Conservation (phyloP, 192 early-diverging fungal genomes). For the Funneliformis geosporum region DNA sequence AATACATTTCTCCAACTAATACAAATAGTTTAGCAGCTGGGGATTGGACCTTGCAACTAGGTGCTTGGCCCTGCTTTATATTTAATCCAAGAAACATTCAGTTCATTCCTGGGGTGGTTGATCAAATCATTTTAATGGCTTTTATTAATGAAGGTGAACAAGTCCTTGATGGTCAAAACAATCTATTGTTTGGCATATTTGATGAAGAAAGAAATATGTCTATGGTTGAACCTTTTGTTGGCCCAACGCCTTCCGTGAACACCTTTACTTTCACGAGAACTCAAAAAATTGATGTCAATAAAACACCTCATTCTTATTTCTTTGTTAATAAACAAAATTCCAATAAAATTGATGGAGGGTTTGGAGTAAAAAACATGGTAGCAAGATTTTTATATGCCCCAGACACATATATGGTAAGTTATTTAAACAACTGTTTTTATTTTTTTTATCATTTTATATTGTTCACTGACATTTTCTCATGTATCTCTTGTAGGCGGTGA, state of each 20-base stretch:
- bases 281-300: not conserved
- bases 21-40: not conserved
- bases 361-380: not conserved
- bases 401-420: not conserved
- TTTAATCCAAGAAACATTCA: not conserved
- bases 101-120: not conserved
- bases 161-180: not conserved
- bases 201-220: not conserved
- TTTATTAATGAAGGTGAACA: not conserved
- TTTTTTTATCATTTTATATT: not conserved
- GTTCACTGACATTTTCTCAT: not conserved
- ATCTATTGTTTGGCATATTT: not conserved
- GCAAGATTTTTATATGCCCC: not conserved
- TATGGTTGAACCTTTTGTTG: not conserved
- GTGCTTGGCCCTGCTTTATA: not conserved
- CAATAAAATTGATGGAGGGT: not conserved
- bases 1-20: too few species aligned
- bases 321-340: constrained; percentile 1
- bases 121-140: not conserved
- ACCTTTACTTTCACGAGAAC: not conserved
- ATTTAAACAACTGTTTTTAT: not conserved
- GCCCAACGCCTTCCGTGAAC: not conserved
- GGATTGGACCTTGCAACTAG: not conserved
- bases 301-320: not conserved
- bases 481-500: not conserved